Evolutionary conservation across 1,284 basidiomycete species (phyloP).

Genomic region (Moniliophthora roreri): DNA sequence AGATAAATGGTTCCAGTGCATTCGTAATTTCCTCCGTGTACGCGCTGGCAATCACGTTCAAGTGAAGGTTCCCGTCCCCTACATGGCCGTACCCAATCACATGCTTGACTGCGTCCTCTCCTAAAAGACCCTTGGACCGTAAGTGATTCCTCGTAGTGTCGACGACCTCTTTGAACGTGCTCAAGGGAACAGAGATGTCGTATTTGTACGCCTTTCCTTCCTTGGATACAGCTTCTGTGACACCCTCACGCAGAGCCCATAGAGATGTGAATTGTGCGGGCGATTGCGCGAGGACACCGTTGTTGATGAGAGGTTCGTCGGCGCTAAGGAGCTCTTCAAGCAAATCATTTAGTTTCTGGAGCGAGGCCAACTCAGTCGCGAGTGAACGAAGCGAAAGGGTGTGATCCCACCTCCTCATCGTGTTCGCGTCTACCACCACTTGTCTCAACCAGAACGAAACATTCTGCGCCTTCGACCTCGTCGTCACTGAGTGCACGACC

Average conservation of each 20-base stretch:
- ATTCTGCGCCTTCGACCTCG: conserved; percentile 76
- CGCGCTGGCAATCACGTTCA: conserved; percentile 88
- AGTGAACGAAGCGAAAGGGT: conserved; percentile 3
- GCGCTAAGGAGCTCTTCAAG: conserved; percentile 81
- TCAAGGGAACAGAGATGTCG: conserved; percentile 90
- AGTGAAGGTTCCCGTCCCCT: conserved; percentile 93
- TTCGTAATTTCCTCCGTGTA: conserved; percentile 86
- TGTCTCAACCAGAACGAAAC: conserved; percentile 94
- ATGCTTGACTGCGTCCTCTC: conserved; percentile 72
- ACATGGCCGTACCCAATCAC: conserved; percentile 96
- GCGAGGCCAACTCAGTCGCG: background rate
- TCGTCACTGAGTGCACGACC: conserved; percentile 65
- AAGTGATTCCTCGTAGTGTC: conserved; percentile 80
- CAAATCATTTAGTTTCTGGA: conserved; percentile 86
- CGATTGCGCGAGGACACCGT: conserved; percentile 93
- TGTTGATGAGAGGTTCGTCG: conserved; percentile 77
- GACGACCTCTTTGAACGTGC: conserved; percentile 89
- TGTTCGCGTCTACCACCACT: conserved; percentile 94
- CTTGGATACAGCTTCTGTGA: conserved; percentile 93
- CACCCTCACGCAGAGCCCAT: conserved; percentile 93
- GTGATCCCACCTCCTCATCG: conserved; percentile 79
- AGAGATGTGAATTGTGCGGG: conserved; percentile 87
- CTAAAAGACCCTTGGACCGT: conserved; percentile 70
- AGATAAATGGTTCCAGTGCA: conserved; percentile 93
- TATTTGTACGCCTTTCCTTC: conserved; percentile 98